A percentile compares a stretch with the other conserved stretches of the same genome.
These are phyloP conservation scores for Nakaseomyces sp. DNA, from an alignment of 1,139 yeast species.

Conservation along the genomic window DNA sequence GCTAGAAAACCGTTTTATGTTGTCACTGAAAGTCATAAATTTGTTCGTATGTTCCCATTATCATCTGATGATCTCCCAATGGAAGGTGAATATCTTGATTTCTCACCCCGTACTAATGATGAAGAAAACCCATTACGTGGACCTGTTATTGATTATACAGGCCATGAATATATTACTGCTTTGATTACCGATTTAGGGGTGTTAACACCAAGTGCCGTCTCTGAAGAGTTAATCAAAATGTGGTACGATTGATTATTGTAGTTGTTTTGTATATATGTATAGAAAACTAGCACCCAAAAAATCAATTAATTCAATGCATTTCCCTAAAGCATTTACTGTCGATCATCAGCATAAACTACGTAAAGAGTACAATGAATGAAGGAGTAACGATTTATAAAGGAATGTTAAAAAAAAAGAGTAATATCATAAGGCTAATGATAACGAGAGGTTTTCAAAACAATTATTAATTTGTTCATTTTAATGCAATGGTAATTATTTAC, in stretches of 20 bases:
- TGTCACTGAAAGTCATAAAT: constrained; percentile 91
- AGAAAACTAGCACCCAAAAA: neutral
- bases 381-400: too few species aligned
- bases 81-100: constrained; percentile 38
- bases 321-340: neutral
- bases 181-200: constrained; percentile 94
- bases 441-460: too few species aligned
- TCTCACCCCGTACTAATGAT: constrained; percentile 33
- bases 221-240: constrained; percentile 93
- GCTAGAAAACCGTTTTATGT: constrained; percentile 92
- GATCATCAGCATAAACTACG: too few species aligned
- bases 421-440: too few species aligned
- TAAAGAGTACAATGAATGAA: too few species aligned
- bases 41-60: constrained; percentile 90
- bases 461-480: neutral
- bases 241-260: constrained; percentile 98
- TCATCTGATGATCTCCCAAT: constrained; percentile 87
- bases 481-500: neutral
- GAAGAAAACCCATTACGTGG: constrained; percentile 33
- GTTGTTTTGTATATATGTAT: neutral
- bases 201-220: constrained; percentile 92
- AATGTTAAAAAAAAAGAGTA: too few species aligned
- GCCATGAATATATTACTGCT: constrained; percentile 92
- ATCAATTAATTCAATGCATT: neutral
- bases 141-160: constrained; percentile 80